These are phyloP conservation scores for Kregervanrija pseudodelftensis DNA, from an alignment of 805 yeast genomes.

Conservation along the genomic window DNA sequence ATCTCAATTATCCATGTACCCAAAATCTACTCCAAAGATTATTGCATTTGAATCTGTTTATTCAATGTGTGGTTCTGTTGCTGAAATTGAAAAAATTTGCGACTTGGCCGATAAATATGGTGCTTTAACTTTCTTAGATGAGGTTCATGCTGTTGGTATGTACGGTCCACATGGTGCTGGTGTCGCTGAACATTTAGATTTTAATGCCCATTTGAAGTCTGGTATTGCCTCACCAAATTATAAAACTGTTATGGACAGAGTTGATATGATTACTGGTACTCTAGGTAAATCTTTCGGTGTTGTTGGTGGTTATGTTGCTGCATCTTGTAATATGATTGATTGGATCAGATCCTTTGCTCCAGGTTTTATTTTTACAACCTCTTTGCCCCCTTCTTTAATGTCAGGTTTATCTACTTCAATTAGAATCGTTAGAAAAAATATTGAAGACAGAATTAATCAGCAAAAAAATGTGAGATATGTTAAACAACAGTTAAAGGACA, in stretches of 20 bases:
- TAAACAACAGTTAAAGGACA: constrained; percentile 55
- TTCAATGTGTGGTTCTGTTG: constrained; percentile 97
- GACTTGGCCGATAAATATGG: constrained; percentile 97
- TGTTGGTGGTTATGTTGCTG: constrained; percentile 98
- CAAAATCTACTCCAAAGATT: constrained; percentile 82
- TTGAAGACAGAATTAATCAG: constrained; percentile 73
- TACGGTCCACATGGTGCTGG: constrained; percentile 99
- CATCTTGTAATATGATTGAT: constrained; percentile 73
- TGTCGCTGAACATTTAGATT: constrained; percentile 94
- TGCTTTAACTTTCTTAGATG: constrained; percentile 93
- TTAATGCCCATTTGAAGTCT: constrained; percentile 65
- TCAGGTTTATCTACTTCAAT: constrained; percentile 90
- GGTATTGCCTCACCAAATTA: constrained; percentile 51
- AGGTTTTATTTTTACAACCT: constrained; percentile 94
- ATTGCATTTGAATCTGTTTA: constrained; percentile 97
- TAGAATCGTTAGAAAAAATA: constrained; percentile 70
- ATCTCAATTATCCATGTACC: constrained; percentile 66
- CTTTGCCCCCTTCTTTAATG: constrained; percentile 97
- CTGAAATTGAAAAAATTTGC: constrained; percentile 88
- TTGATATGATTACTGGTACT: constrained; percentile 96
- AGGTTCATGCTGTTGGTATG: constrained; percentile 98
- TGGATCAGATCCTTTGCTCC: constrained; percentile 97
- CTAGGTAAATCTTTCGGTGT: constrained; percentile 95
- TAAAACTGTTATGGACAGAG: constrained; percentile 73
- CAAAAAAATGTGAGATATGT: constrained; percentile 83